These are phyloP conservation scores for Phaffia tasmanica DNA, from an alignment of 768 basidiomycete genomes.

Conservation along the genomic window DNA sequence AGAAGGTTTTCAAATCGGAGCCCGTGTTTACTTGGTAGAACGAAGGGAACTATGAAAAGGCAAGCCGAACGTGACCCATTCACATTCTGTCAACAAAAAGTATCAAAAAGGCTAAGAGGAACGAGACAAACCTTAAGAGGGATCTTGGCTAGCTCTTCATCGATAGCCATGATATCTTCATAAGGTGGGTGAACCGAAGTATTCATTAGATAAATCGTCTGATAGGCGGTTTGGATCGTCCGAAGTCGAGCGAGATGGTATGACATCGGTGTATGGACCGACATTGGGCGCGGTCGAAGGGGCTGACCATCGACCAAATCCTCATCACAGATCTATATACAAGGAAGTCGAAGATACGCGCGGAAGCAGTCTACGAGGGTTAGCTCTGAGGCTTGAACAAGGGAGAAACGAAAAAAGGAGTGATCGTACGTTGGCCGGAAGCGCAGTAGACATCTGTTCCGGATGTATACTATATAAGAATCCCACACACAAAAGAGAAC, in stretches of 20 bases:
- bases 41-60: conserved; percentile 35
- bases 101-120: neutral
- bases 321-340: conserved; percentile 33
- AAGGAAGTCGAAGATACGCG: neutral
- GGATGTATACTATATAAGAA: conserved; percentile 35
- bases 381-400: no score
- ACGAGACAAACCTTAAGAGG: neutral
- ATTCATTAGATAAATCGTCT: conserved; percentile 39
- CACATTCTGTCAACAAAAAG: neutral
- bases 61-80: conserved; percentile 32
- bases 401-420: neutral
- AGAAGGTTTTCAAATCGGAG: conserved; percentile 9
- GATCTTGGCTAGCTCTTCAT: conserved; percentile 19
- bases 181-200: conserved; percentile 27
- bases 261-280: conserved; percentile 32
- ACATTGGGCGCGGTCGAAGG: conserved; percentile 6
- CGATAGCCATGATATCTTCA: conserved; percentile 11
- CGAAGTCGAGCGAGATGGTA: conserved; percentile 37
- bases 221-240: conserved; percentile 36
- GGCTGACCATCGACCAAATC: conserved; percentile 33
- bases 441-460: conserved; percentile 39
- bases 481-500: no score
- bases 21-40: conserved; percentile 35
- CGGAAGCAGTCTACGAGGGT: neutral
- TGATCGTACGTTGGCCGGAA: conserved; percentile 33